Percentiles rank a stretch among this genome's conserved stretches.
These are phyloP conservation scores for Lactarius indigo DNA, from an alignment of 768 basidiomycete species.

Conservation along the genomic window DNA sequence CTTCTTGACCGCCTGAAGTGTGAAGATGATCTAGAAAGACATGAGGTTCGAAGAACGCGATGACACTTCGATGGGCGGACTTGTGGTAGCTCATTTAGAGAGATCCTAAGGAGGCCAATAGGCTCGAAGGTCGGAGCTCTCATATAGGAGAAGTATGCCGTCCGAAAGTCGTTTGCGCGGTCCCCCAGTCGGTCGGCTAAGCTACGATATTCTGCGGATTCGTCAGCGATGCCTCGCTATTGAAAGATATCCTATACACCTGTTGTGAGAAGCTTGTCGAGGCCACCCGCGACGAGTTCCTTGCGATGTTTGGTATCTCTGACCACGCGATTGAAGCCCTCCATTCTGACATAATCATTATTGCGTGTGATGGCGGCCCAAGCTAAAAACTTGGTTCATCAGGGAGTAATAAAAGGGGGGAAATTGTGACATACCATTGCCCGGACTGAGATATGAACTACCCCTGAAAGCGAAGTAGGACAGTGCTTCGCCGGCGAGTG, in stretches of 20 bases:
- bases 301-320: conserved; percentile 55
- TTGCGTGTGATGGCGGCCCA: conserved; percentile 74
- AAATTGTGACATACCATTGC: not conserved
- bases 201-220: conserved; percentile 16
- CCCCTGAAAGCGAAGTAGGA: conserved; percentile 32
- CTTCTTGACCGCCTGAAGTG: conserved; percentile 25
- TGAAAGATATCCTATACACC: conserved; percentile 40
- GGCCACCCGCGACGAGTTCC: conserved; percentile 67
- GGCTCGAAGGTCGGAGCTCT: not conserved
- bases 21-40: conserved; percentile 22
- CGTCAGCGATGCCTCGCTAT: not conserved
- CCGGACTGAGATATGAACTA: not conserved
- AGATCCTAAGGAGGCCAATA: not conserved
- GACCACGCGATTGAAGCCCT: conserved; percentile 63
- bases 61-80: not conserved
- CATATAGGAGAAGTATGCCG: not conserved
- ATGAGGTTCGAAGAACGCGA: not conserved
- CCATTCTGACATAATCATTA: conserved; percentile 55
- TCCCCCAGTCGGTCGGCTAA: conserved; percentile 18
- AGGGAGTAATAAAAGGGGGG: no score
- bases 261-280: conserved; percentile 28
- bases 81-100: conserved; percentile 21
- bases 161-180: conserved; percentile 18
- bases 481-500: conserved; percentile 49
- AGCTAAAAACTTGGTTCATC: conserved; percentile 32